Evolutionary conservation across 139 green algal genomes (phyloP), one percentile per base, ranked within the genome.

Genomic region (Limnomonas spitsbergensis): DNA sequence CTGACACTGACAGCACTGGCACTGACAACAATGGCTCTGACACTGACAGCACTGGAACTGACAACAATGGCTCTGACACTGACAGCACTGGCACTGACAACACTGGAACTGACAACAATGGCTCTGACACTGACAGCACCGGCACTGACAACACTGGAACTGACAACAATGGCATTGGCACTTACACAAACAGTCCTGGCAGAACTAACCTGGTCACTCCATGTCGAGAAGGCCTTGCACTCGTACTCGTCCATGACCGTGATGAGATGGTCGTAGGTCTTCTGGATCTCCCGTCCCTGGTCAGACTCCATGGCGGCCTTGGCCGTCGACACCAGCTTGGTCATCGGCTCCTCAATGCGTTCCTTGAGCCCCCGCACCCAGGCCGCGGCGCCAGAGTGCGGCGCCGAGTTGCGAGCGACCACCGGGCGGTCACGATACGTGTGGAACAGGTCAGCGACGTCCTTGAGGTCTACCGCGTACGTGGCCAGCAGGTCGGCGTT

Each of bases 281-380:
- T 79, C 76, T 84, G 78, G 24, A 92, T 89, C 53, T 91, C 86
- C 42, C 87, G 80, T 14, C 79, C 88, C 69, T 90, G 85, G 38
- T 95, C 91, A 4, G 75, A 85, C 66, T 94, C 83, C 72, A 92
- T 74, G 7, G 91, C 80, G 26, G 82, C 40, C 75, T 86, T 82
- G 38, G 84, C 75, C 37, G 89, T 77, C 9, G 80, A 39, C 6
- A 75, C 66, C 47, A 96, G 74, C 81, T 91, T 94, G 37, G 81
- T 75, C 89, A 94, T 94, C 35, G 93, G 93, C 79, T 89, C 87
- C 81, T 93, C 80, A n/a, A 97, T 88, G 66, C 93, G 88, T 80
- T 92, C 90, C 47, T 88, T 81, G 1, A 98, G 83, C 54, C 91
- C 88, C 4, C 90, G 85, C 67, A 93, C 88, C 94, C 94, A 98